A percentile compares a stretch with the other conserved stretches of the same genome.
phyloP scores from a whole-genome alignment of 2,329 filamentous ascomycete species.

The Eutypella sp. region DNA sequence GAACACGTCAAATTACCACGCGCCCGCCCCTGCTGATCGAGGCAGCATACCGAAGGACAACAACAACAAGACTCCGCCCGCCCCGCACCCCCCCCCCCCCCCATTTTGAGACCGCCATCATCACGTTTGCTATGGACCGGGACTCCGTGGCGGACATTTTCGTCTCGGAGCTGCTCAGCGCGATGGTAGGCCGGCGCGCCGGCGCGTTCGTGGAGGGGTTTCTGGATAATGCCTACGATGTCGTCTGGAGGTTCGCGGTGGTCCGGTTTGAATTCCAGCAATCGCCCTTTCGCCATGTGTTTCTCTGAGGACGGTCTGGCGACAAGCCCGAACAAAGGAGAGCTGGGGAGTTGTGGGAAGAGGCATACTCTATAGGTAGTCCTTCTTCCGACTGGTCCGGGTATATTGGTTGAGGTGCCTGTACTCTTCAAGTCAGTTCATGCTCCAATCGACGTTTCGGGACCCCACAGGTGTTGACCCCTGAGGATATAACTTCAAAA shows the following conservation, averaged over 20 bases:
- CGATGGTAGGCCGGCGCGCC: slow-evolving; percentile 9
- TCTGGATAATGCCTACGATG: slow-evolving; percentile 11
- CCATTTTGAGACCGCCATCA: not conserved
- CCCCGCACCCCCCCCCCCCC: too few relatives aligned
- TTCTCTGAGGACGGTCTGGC: slow-evolving; percentile 10
- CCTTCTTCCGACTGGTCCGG: slow-evolving; percentile 89
- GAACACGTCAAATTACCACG: too few relatives aligned
- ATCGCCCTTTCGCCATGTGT: slow-evolving; percentile 16
- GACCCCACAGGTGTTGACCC: not conserved
- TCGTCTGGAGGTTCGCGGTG: slow-evolving; percentile 18
- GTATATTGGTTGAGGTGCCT: slow-evolving; percentile 90
- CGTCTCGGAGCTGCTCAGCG: slow-evolving; percentile 11
- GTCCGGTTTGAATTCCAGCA: slow-evolving; percentile 15
- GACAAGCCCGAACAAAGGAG: too few relatives aligned
- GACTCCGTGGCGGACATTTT: slow-evolving; percentile 3
- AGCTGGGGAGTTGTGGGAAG: too few relatives aligned
- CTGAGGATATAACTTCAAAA: not conserved
- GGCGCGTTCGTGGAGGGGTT: slow-evolving; percentile 6
- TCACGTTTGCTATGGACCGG: slow-evolving; percentile 6
- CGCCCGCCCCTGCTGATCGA: too few relatives aligned
- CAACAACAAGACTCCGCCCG: too few relatives aligned
- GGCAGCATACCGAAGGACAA: too few relatives aligned
- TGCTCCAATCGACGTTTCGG: not conserved
- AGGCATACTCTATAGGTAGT: slow-evolving; percentile 78
- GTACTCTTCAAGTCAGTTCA: not conserved